Percentiles rank a stretch among this genome's conserved stretches.
Evolutionary conservation across 2,329 filamentous ascomycete species (phyloP).

Genomic region (Pseudocercospora cruenta): DNA sequence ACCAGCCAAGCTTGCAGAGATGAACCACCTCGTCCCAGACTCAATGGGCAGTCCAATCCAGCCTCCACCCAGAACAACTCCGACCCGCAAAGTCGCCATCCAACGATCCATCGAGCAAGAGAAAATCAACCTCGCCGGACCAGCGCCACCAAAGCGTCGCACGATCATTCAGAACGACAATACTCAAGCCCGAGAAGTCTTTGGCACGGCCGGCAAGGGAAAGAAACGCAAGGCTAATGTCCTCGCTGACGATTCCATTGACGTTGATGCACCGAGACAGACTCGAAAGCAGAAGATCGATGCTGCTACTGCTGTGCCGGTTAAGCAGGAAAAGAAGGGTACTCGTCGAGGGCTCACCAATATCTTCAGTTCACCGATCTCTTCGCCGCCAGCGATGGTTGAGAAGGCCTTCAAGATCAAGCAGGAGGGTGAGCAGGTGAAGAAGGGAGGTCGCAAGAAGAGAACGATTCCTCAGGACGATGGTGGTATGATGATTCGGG

Average conservation of each 20-base stretch:
- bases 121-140: too few species aligned
- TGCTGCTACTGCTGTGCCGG: background rate
- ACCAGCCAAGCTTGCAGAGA: background rate
- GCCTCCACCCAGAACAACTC: background rate
- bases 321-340: background rate
- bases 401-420: background rate
- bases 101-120: slow-evolving; percentile 9
- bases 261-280: slow-evolving; percentile 1
- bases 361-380: slow-evolving; percentile 3
- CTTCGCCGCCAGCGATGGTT: background rate
- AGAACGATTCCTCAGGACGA: background rate
- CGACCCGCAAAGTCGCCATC: background rate
- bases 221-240: slow-evolving; percentile 14
- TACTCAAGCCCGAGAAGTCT: slow-evolving; percentile 7
- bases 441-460: background rate
- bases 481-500: background rate
- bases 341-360: slow-evolving; percentile 6
- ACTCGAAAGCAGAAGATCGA: background rate
- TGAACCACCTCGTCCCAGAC: background rate
- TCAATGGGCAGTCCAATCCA: background rate
- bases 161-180: slow-evolving; percentile 11
- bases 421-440: background rate
- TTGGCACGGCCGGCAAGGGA: background rate
- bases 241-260: slow-evolving; percentile 4
- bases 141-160: slow-evolving; percentile 6